phyloP scores from a whole-genome alignment of 106 monocot species.

The Allium cepa region DNA sequence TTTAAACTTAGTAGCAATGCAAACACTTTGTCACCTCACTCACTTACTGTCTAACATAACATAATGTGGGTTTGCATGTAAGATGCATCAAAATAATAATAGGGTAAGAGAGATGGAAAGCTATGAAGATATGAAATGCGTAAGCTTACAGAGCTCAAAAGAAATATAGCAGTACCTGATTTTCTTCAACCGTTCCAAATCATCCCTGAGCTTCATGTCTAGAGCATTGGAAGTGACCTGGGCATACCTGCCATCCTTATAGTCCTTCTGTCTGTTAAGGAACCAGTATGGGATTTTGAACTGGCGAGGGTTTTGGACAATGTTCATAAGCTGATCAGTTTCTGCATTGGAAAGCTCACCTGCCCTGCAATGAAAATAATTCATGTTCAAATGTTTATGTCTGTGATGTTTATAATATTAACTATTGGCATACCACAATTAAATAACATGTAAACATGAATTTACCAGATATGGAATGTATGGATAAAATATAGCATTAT shows the following conservation, averaged over 20 bases:
- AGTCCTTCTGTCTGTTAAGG: conserved; percentile 62
- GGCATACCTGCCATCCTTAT: conserved; percentile 65
- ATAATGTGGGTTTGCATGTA: too few relatives aligned
- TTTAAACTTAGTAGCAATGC: too few relatives aligned
- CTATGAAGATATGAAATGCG: too few relatives aligned
- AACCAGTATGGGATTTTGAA: conserved; percentile 78
- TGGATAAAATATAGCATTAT: too few relatives aligned
- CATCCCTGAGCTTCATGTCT: conserved; percentile 68
- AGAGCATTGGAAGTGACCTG: conserved; percentile 60
- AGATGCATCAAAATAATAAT: not conserved
- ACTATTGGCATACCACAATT: too few relatives aligned
- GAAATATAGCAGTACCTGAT: conserved; percentile 24
- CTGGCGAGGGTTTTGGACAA: conserved; percentile 61
- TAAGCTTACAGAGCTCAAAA: too few relatives aligned
- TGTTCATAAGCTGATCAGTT: conserved; percentile 49
- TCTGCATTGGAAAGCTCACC: conserved; percentile 62
- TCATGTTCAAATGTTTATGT: too few relatives aligned
- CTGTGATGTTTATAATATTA: too few relatives aligned
- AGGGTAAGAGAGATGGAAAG: not conserved
- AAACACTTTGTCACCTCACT: too few relatives aligned
- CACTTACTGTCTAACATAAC: too few relatives aligned
- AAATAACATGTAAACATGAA: too few relatives aligned
- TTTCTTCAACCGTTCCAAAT: conserved; percentile 55
- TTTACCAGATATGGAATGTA: too few relatives aligned
- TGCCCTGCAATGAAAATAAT: conserved; percentile 21